Evolutionary conservation across 805 yeast species (phyloP).

Genomic region (Candida corydali): DNA sequence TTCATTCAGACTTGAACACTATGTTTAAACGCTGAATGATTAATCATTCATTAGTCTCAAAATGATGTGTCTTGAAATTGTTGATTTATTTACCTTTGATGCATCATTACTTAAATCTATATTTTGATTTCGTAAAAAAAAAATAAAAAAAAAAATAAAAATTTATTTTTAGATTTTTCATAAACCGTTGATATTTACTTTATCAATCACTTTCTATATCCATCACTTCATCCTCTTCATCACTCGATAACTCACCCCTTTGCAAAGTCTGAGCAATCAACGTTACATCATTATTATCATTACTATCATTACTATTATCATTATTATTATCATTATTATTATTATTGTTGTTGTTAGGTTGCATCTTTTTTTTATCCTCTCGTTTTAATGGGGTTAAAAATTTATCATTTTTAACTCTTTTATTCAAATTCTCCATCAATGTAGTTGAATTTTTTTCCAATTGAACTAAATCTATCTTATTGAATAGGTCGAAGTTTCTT

Average conservation of each 20-base stretch:
- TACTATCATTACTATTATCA: conserved; percentile 1
- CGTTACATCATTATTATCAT: conserved; percentile 7
- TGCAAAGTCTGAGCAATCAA: conserved; percentile 37
- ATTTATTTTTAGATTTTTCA: no score
- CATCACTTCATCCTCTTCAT: conserved; percentile 49
- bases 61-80: no score
- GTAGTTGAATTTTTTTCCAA: not conserved
- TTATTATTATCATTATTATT: conserved; percentile 5
- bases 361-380: not conserved
- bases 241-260: conserved; percentile 47
- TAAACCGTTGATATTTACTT: conserved; percentile 1
- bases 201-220: conserved; percentile 56
- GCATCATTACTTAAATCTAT: not conserved
- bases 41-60: no score
- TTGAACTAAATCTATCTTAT: conserved; percentile 6
- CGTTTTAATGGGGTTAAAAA: conserved; percentile 20
- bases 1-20: no score
- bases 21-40: no score
- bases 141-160: no score
- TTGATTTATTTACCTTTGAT: not conserved
- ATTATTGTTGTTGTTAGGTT: conserved; percentile 1
- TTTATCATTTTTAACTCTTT: conserved; percentile 9
- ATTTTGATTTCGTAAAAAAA: not conserved
- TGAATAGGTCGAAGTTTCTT: conserved; percentile 20
- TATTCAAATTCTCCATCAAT: conserved; percentile 5